phyloP scores from a whole-genome alignment of 1,284 basidiomycete genomes.

The Phaffia rhodozyma region DNA sequence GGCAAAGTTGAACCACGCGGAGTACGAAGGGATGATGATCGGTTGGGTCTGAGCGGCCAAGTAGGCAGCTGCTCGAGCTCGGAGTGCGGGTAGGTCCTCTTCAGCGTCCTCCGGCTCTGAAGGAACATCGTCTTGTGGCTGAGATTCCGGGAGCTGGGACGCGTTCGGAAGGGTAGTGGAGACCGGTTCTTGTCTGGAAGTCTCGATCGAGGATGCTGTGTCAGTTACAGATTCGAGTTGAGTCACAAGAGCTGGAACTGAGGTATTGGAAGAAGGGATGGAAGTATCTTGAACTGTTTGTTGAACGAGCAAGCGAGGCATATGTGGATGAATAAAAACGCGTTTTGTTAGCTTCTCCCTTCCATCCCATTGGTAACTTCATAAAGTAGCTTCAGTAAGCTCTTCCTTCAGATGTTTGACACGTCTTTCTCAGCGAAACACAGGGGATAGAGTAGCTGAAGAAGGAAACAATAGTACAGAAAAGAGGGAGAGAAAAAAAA shows the following conservation, averaged over 20 bases:
- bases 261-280: not conserved
- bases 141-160: not conserved
- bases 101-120: slow-evolving; percentile 10
- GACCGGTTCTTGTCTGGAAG: not conserved
- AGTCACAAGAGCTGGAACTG: not conserved
- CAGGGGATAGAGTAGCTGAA: no score
- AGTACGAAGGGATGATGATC: slow-evolving; percentile 92
- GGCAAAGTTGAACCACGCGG: slow-evolving; percentile 95
- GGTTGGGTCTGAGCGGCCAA: slow-evolving; percentile 95
- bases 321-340: not conserved
- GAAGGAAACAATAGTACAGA: not conserved
- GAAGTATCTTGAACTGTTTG: not conserved
- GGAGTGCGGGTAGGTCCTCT: slow-evolving; percentile 29
- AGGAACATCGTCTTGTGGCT: slow-evolving; percentile 14
- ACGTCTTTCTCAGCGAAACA: no score
- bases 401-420: not conserved
- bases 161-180: not conserved
- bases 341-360: not conserved
- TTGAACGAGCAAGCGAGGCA: not conserved
- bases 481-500: not conserved
- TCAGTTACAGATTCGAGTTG: slow-evolving; percentile 10
- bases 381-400: not conserved
- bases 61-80: slow-evolving; percentile 45
- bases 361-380: slow-evolving; percentile 5
- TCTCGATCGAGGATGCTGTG: not conserved